A percentile compares a stretch with the other conserved stretches of the same genome.
These are phyloP conservation scores for Microthlaspi erraticum DNA, from an alignment of 345 rosid genomes.

Conservation along the genomic window DNA sequence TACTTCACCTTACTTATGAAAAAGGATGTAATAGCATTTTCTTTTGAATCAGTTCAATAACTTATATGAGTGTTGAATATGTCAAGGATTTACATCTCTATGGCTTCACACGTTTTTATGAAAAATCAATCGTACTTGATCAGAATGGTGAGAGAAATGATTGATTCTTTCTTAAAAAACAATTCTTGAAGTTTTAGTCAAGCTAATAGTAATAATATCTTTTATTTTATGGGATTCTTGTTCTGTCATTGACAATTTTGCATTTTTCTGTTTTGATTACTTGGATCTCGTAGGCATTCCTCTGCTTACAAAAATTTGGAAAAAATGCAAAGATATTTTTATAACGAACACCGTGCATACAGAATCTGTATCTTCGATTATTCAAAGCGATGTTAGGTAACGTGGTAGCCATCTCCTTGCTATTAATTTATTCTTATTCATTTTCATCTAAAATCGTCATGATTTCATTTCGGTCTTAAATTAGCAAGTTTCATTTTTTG, in stretches of 20 bases:
- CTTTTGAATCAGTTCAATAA: background rate
- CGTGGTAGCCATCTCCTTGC: constrained; percentile 25
- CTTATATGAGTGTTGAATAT: background rate
- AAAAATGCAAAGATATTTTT: background rate
- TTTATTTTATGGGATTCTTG: background rate
- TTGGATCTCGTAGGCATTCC: background rate
- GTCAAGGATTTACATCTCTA: constrained; percentile 11
- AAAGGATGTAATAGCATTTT: background rate
- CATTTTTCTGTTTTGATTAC: background rate
- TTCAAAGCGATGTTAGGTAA: constrained; percentile 2
- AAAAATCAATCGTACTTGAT: background rate
- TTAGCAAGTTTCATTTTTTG: too few relatives aligned
- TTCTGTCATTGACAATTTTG: constrained; percentile 23
- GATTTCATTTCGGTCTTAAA: constrained; percentile 1
- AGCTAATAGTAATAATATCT: background rate
- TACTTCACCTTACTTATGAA: too few relatives aligned
- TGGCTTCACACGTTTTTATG: constrained; percentile 7
- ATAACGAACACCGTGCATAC: constrained; percentile 1
- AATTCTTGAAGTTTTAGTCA: background rate
- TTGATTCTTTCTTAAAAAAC: background rate
- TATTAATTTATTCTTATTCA: background rate
- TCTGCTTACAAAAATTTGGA: background rate
- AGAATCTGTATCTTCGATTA: constrained; percentile 26
- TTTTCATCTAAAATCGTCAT: background rate
- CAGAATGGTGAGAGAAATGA: background rate